Percentiles rank a stretch among this genome's conserved stretches.
Conservation (phyloP, 1,284 basidiomycete genomes). For the Omphalotus olearius region DNA sequence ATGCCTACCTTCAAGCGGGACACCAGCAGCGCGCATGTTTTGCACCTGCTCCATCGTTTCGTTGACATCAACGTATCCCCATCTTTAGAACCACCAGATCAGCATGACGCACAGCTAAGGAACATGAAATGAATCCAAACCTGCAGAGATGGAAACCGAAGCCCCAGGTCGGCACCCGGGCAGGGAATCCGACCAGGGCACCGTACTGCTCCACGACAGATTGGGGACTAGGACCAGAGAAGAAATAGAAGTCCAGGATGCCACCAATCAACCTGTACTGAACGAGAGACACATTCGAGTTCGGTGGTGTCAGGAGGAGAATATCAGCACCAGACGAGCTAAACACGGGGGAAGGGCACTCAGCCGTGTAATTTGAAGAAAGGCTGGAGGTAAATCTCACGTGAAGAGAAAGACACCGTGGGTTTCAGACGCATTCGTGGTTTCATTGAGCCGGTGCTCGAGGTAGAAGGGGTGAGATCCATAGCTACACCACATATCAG, state of each 20-base stretch:
- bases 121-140: slow-evolving; percentile 24
- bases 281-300: slow-evolving; percentile 49
- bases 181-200: slow-evolving; percentile 53
- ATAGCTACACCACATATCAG: slow-evolving; percentile 38
- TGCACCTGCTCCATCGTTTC: slow-evolving; percentile 48
- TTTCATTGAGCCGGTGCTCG: slow-evolving; percentile 55
- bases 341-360: slow-evolving; percentile 10
- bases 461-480: slow-evolving; percentile 68
- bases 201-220: slow-evolving; percentile 69
- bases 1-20: slow-evolving; percentile 58
- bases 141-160: slow-evolving; percentile 72
- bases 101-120: slow-evolving; percentile 10
- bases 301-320: slow-evolving; percentile 51
- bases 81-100: slow-evolving; percentile 30
- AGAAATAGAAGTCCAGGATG: slow-evolving; percentile 66
- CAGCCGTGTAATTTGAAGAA: neutral
- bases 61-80: slow-evolving; percentile 48
- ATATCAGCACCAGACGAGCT: slow-evolving; percentile 63
- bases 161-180: slow-evolving; percentile 65
- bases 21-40: slow-evolving; percentile 56
- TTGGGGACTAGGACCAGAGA: slow-evolving; percentile 62
- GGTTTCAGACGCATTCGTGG: slow-evolving; percentile 45
- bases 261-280: slow-evolving; percentile 65
- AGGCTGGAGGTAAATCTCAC: slow-evolving; percentile 24
- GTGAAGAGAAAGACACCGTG: slow-evolving; percentile 71